Percentiles rank a stretch among this genome's conserved stretches.
Evolutionary conservation across 208 protist species (phyloP).

Genomic region (Acanthamoeba castellanii): DNA sequence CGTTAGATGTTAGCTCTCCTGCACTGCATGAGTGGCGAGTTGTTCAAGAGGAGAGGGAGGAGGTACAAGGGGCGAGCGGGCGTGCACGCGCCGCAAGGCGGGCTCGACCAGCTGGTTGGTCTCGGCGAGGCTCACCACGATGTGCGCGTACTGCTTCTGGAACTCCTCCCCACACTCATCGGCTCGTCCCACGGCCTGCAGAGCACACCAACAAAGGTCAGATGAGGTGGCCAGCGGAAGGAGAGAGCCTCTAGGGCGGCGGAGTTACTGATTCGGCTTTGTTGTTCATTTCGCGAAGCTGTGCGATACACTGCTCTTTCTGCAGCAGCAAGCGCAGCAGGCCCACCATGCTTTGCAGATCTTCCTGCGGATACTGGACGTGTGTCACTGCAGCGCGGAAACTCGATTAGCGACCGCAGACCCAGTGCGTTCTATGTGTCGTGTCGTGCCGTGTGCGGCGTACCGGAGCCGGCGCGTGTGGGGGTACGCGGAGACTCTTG

Average conservation of each 20-base stretch:
- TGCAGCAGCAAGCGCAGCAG: constrained; percentile 39
- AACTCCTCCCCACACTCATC: constrained; percentile 36
- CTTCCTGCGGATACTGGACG: not conserved
- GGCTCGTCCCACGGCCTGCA: not conserved
- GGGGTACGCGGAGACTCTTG: not conserved
- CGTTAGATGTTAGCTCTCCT: too few species aligned
- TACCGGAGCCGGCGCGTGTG: not conserved
- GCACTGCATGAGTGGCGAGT: not conserved
- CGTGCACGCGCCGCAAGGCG: constrained; percentile 11
- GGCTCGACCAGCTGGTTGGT: constrained; percentile 27
- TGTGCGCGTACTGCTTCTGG: constrained; percentile 43
- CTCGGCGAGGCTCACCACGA: constrained; percentile 32
- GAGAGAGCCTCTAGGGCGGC: not conserved
- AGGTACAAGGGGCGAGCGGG: not conserved
- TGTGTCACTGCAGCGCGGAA: not conserved
- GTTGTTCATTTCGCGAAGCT: constrained; percentile 15
- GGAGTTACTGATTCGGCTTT: not conserved
- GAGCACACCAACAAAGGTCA: not conserved
- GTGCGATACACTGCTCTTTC: constrained; percentile 31
- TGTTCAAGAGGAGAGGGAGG: not conserved
- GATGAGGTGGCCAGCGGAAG: not conserved
- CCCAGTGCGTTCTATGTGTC: too few species aligned
- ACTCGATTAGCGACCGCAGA: not conserved
- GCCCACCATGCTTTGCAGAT: constrained; percentile 1
- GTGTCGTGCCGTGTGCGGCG: not conserved